These are phyloP conservation scores for Nakazawaea ishiwadae DNA, from an alignment of 805 yeast species.

Conservation along the genomic window DNA sequence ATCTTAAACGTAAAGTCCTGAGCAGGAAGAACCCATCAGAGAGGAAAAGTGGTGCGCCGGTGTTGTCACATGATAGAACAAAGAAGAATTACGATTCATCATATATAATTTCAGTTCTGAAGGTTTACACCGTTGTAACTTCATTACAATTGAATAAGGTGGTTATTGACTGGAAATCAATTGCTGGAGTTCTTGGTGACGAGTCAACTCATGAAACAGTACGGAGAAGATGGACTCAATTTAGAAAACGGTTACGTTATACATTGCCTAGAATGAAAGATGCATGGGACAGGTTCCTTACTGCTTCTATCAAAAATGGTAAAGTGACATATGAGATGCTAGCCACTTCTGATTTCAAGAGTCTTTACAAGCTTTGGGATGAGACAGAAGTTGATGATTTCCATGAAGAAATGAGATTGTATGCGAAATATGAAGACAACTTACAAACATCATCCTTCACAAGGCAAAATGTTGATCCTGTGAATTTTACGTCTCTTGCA, in stretches of 20 bases:
- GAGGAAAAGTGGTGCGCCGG: neutral
- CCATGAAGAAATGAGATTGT: slow-evolving; percentile 30
- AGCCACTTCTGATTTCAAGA: slow-evolving; percentile 42
- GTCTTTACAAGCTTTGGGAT: slow-evolving; percentile 63
- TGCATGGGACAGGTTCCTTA: slow-evolving; percentile 64
- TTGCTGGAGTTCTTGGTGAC: slow-evolving; percentile 43
- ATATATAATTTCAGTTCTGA: slow-evolving; percentile 49
- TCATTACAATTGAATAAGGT: slow-evolving; percentile 46
- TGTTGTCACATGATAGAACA: slow-evolving; percentile 13
- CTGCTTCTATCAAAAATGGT: slow-evolving; percentile 55
- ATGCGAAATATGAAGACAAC: slow-evolving; percentile 41
- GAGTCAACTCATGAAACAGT: slow-evolving; percentile 19
- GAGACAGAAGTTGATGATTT: slow-evolving; percentile 35
- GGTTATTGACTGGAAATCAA: slow-evolving; percentile 57
- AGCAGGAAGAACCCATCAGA: slow-evolving; percentile 7
- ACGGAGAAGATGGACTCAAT: slow-evolving; percentile 5
- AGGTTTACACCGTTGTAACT: slow-evolving; percentile 64
- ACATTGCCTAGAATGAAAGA: slow-evolving; percentile 50
- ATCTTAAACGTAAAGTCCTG: slow-evolving; percentile 3
- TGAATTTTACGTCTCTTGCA: slow-evolving; percentile 50
- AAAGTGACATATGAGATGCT: slow-evolving; percentile 45
- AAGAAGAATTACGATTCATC: slow-evolving; percentile 8
- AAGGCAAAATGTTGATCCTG: slow-evolving; percentile 22
- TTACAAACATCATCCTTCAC: too few species aligned
- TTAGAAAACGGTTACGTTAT: slow-evolving; percentile 39